Base-by-base conservation (phyloP, 768 basidiomycete genomes). In the Lyophyllum shimeji region DNA sequence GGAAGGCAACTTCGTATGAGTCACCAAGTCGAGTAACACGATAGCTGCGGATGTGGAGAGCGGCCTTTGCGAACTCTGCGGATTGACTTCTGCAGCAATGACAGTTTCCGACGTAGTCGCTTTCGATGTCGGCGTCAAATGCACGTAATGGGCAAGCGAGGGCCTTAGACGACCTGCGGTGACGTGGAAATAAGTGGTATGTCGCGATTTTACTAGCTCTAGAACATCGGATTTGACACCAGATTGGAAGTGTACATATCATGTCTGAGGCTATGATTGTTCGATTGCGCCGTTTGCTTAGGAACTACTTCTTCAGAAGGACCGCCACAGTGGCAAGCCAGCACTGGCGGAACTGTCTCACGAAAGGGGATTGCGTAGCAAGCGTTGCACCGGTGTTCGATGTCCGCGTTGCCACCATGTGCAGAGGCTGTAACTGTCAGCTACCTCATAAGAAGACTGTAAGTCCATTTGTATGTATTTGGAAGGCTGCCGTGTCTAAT, bases 381-480 rank as follows among this genome's bases (percentile, higher is more conserved):
- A 58, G 34, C 29, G 23, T 43, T 27, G 34, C 20, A 31, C 46
- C 33, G 29, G 46, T 23, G 33, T 47, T 56, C 51, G 52, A 43
- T 46, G 33, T 33, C 4, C 43, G 33, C 31, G 43, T 50, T 21
- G 51, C 47, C 15, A 31, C 17, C 17, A 15, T 21, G 24, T 23
- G 48, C 55, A 43, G 29, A 51, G 15, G 24, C 34, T 40, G 47
- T 42, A 42, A 33, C 50, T 20, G 31, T 52, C n/a, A 12, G 20
- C 23, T 42, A 53, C 24, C 29, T 46, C 44, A 37, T 59, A 48
- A 43, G 20, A 48, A 34, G 33, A 34, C 23, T 44, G 45, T 42
- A 51, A 39, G 50, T 37, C 17, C 33, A 11, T 11, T 9, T 34
- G 3, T 34, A 18, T 21, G 25, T 11, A 23, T 17, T 20, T 5